These are phyloP conservation scores for Hericium coralloides DNA, from an alignment of 768 basidiomycete species.

Conservation along the genomic window DNA sequence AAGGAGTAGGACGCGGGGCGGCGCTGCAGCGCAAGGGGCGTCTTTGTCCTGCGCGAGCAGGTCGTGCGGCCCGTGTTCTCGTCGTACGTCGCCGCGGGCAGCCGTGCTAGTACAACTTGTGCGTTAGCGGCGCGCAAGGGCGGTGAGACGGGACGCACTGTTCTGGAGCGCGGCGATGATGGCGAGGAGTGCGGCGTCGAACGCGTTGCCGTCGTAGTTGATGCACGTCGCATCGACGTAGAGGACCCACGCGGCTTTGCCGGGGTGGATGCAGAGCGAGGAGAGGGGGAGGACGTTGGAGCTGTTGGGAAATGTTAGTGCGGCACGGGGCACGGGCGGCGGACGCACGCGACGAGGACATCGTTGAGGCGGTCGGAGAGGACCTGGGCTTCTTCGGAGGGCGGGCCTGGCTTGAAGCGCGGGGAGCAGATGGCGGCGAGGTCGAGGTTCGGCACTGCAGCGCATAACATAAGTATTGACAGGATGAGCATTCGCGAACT, in stretches of 20 bases:
- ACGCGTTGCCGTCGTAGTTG: slow-evolving; percentile 94
- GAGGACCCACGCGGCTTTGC: slow-evolving; percentile 84
- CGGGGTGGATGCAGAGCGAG: slow-evolving; percentile 71
- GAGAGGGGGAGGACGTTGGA: slow-evolving; percentile 55
- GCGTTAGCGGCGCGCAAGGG: not conserved
- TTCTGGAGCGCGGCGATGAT: slow-evolving; percentile 82
- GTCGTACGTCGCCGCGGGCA: slow-evolving; percentile 67
- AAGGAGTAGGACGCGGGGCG: slow-evolving; percentile 53
- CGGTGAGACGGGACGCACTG: slow-evolving; percentile 40
- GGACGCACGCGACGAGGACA: slow-evolving; percentile 58
- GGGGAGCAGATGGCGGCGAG: slow-evolving; percentile 90
- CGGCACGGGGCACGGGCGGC: not conserved
- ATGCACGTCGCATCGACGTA: slow-evolving; percentile 94
- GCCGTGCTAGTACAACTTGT: slow-evolving; percentile 39
- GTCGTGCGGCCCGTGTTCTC: slow-evolving; percentile 54
- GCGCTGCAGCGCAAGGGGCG: slow-evolving; percentile 37
- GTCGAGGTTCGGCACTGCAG: slow-evolving; percentile 92
- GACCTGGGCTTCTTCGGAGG: slow-evolving; percentile 88
- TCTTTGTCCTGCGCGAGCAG: slow-evolving; percentile 44
- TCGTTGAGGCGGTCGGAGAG: slow-evolving; percentile 79
- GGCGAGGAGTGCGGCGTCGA: slow-evolving; percentile 83
- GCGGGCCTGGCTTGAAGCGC: slow-evolving; percentile 92
- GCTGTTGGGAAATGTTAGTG: slow-evolving; percentile 30
- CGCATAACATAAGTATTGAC: too few relatives aligned
- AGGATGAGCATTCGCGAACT: not conserved